Evolutionary conservation across 192 early-diverging fungal genomes (phyloP), one percentile per base, ranked within the genome.

Genomic region (Coemansia sp.): DNA sequence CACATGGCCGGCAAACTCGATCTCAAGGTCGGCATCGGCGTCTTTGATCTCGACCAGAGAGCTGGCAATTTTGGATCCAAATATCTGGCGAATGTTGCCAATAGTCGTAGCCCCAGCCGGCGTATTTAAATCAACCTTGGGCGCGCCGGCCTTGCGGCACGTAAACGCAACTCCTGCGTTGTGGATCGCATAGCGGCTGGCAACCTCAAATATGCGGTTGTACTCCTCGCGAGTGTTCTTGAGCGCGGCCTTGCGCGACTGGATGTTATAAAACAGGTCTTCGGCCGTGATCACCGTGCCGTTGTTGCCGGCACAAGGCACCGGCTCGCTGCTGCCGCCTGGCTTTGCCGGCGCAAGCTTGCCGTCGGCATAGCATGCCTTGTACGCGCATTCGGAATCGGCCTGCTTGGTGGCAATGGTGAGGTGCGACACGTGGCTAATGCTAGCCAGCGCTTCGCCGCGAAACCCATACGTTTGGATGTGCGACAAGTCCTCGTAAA

Each of bases 381-480:
- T 80, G 51, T 82, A 92, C 4, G 89, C 89, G 56, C 85, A 90
- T 17, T 82, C 81, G 2, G 84, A 85, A 40, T 87, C 85, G 2
- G 80, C 81, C 11, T 87, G 87, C 34, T 87, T 89, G 3, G 90
- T 86, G 4, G 85, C 85, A 47, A 93, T 90, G 17, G 90, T 89
- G 28, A 99, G 81, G 69, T 95, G 92, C 3, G 94, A 88, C 15
- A 99, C 88, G 55, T 95, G 92, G 44, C 90, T 90, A 53, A 99
- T 94, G 70, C 92, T 95, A 1, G 97, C 97, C 46, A 99, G 71
- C 2, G 95, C 95, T 63, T 98, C 95, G 11, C 97, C 97, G 34
- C 97, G 83, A 64, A 99, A 99, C 0, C 97, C 97, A 79, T 88
- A 95, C 0, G 97, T 98, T 17, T 79, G 82, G 48, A 99, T 95